These are phyloP conservation scores for Zanthoxylum bungeanum DNA, from an alignment of 345 rosid genomes.

Conservation along the genomic window DNA sequence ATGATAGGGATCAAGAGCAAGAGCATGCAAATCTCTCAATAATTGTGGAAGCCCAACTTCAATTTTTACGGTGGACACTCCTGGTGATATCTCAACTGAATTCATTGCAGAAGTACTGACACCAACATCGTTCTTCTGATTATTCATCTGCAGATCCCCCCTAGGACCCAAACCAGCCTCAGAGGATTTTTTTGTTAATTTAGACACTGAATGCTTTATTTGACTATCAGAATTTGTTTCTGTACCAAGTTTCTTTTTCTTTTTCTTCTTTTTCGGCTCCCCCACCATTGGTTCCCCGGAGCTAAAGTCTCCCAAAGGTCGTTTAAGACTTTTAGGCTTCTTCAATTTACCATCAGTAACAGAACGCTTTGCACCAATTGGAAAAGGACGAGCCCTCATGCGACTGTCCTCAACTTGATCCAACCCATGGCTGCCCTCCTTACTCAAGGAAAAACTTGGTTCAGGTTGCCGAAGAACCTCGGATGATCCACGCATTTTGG, in stretches of 20 bases:
- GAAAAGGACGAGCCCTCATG: conserved; percentile 21
- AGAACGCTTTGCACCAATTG: conserved; percentile 37
- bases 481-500: conserved; percentile 20
- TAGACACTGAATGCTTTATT: conserved; percentile 32
- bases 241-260: conserved; percentile 46
- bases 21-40: conserved; percentile 63
- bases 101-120: conserved; percentile 10
- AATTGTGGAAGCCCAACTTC: conserved; percentile 51
- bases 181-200: conserved; percentile 30
- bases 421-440: conserved; percentile 31
- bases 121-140: conserved; percentile 42
- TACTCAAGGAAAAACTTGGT: conserved; percentile 21
- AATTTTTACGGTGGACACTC: conserved; percentile 22
- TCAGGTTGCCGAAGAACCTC: conserved; percentile 43
- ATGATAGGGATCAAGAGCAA: conserved; percentile 72
- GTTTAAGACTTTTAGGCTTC: conserved; percentile 56
- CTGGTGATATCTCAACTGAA: conserved; percentile 22
- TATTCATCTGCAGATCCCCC: conserved; percentile 27
- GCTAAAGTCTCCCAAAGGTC: conserved; percentile 37
- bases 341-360: conserved; percentile 41
- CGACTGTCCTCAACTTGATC: conserved; percentile 30
- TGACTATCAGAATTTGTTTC: conserved; percentile 40
- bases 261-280: conserved; percentile 67
- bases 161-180: conserved; percentile 28
- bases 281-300: conserved; percentile 31